Base-by-base conservation (phyloP, 768 basidiomycete genomes). In the Podaxis sp. region DNA sequence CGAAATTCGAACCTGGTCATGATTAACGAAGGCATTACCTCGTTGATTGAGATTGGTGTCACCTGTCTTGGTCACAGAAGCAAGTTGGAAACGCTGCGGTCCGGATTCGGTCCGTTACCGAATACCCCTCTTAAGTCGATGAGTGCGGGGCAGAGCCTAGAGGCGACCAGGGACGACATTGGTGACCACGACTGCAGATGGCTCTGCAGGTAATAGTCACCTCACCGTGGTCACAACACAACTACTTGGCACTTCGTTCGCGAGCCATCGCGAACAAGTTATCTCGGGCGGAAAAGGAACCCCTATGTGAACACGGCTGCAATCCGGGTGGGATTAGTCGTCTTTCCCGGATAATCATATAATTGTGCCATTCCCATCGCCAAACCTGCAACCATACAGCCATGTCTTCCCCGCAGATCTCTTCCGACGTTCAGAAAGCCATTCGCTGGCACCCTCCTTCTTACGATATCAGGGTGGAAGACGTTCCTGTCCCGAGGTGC, bases 401-500 rank as follows among this genome's bases (percentile, higher is more conserved):
- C 59, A 63, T 51, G 68, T 15, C 66, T 15, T 53, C 61, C 59
- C 49, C 50, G 22, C 36, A 51, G 50, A 55, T 57, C 51, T 63
- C 55, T 33, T 62, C 66, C 41, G 66, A 62, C 51, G 43, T 59
- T 41, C 75, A 76, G 71, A 78, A 73, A 60, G 86, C 83, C 9
- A 75, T 90, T 40, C 79, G 85, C 56, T 88, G 84, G 81, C 76
- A 89, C 66, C 88, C 89, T 24, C 88, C 88, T 13, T 80, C 84
- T 7, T 86, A 83, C 67, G 85, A 91, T 70, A 84, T 91, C 60
- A 81, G 88, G 41, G 83, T 91, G n/a, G 90, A 91, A 70, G 72
- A 73, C 6, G 68, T 87, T 43, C 80, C 83, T 2, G 75, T 85
- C 53, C 90, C 89, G 24, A 64, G 75, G 85, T 78, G 68, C 47